Base-by-base conservation (phyloP, 1,284 basidiomycete genomes). In the Ustilago trichophora region DNA sequence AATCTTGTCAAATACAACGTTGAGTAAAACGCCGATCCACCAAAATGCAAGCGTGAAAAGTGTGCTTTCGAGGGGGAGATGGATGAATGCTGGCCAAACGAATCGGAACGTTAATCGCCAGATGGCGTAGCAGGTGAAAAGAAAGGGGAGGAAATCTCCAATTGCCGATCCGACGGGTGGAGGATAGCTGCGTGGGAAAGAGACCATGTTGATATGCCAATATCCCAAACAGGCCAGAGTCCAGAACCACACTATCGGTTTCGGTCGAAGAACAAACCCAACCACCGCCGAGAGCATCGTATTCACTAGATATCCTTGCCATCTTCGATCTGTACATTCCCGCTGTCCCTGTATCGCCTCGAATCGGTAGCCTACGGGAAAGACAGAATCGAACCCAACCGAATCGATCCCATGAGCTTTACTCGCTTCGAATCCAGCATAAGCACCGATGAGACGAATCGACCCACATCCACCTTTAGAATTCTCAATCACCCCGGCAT, bases 131-230 rank as follows among this genome's bases (percentile, higher is more conserved):
- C 86, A 86, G 49, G 91, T 87, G 73, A 93, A 93, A 18, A 93
- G 84, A 0, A 86, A 82, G 0, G 92, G 91, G 13, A 93, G 84
- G 82, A 94, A 93, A 6, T 87, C 87, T 24, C 85, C 87, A 68
- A 93, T 91, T 3, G 87, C 90, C 9, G 83, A 83, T 48, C 89
- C 87, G 46, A 93, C 82, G 9, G 59, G 64, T 11, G 57, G 68
- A 10, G 69, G 72, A 21, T 85, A 86, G 2, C 84, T 84, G 25
- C 85, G 86, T 1, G 91, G 90, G 76, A 93, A 89, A 2, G 90
- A 90, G 70, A 91, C 91, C 22, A 93, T 85, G 2, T 87, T 85
- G 55, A 92, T 85, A 72, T 94, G 91, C 92, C 92, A 93, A 79
- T 87, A 93, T 0, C 92, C 92, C 38, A 93, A 88, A 83, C 88